Evolutionary conservation across 2,329 filamentous ascomycete genomes (phyloP).

Genomic region (Colletotrichum orchidophilum): DNA sequence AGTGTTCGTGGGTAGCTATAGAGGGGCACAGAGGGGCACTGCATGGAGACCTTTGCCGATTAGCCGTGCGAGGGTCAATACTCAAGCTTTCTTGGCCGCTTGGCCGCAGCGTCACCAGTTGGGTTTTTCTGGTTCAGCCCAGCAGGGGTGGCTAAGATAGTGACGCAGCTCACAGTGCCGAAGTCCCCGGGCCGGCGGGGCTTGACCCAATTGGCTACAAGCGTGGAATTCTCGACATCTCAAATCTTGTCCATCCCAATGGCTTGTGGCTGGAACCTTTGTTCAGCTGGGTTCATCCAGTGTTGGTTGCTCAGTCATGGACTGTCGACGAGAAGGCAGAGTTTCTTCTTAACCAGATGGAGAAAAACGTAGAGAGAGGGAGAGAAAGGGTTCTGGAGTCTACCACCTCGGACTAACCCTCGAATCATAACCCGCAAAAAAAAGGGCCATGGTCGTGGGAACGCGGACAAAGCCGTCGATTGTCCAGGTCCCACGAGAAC

Average conservation of each 20-base stretch:
- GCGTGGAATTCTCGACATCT: not conserved
- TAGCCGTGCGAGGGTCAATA: conserved; percentile 19
- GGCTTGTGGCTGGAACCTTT: not conserved
- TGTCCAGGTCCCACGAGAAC: not conserved
- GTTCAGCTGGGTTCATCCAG: conserved; percentile 19
- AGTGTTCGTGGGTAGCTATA: not conserved
- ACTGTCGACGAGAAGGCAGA: not conserved
- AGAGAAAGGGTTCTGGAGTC: not conserved
- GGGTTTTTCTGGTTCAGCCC: conserved; percentile 15
- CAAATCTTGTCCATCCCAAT: not conserved
- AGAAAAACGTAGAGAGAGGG: not conserved
- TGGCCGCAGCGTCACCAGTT: not conserved
- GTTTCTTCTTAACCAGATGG: too few relatives aligned
- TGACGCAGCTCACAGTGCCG: conserved; percentile 16
- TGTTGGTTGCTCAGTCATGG: conserved; percentile 10
- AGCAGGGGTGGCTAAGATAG: conserved; percentile 27
- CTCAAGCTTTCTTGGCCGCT: conserved; percentile 33
- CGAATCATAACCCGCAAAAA: not conserved
- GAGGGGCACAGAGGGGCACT: not conserved
- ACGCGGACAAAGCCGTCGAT: not conserved
- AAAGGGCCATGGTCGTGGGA: not conserved
- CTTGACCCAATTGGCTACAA: conserved; percentile 7
- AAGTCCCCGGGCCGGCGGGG: conserved; percentile 11
- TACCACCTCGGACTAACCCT: not conserved
- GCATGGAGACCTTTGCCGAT: conserved; percentile 23